phyloP scores from a whole-genome alignment of 352 stramenopile genomes.

The Pythium utonaiense region DNA sequence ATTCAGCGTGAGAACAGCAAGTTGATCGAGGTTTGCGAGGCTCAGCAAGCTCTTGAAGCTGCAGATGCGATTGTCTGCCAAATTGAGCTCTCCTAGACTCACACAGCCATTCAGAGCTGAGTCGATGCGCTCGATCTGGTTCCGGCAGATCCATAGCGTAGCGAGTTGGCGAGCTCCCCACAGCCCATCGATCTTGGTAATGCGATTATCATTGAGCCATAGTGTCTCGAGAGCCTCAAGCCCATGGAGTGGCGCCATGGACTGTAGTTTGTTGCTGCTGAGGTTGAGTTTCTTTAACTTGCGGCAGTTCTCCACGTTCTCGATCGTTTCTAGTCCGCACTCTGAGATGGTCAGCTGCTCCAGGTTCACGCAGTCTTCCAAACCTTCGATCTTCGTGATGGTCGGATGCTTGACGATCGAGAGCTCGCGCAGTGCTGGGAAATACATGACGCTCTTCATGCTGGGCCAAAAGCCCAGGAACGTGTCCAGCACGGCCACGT shows the following conservation, averaged over 20 bases:
- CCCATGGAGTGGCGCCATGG: conserved; percentile 48
- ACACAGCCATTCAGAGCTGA: conserved; percentile 47
- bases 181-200: conserved; percentile 55
- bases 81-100: conserved; percentile 75
- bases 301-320: conserved; percentile 36
- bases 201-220: conserved; percentile 82
- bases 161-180: conserved; percentile 45
- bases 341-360: conserved; percentile 68
- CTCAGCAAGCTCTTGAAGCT: conserved; percentile 86
- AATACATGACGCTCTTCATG: conserved; percentile 68
- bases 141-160: conserved; percentile 74
- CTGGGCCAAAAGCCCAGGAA: conserved; percentile 77
- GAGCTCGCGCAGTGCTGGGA: conserved; percentile 55
- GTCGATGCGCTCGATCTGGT: conserved; percentile 72
- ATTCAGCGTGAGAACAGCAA: conserved; percentile 65
- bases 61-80: conserved; percentile 78
- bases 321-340: conserved; percentile 52
- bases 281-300: conserved; percentile 69
- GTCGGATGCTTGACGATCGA: conserved; percentile 76
- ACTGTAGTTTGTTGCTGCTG: conserved; percentile 55
- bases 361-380: conserved; percentile 46
- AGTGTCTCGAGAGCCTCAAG: conserved; percentile 66
- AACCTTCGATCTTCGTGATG: conserved; percentile 49
- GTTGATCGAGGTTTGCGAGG: conserved; percentile 60
- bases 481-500: conserved; percentile 51